phyloP scores from a whole-genome alignment of 2,329 filamentous ascomycete species.

The Chalara sp. region DNA sequence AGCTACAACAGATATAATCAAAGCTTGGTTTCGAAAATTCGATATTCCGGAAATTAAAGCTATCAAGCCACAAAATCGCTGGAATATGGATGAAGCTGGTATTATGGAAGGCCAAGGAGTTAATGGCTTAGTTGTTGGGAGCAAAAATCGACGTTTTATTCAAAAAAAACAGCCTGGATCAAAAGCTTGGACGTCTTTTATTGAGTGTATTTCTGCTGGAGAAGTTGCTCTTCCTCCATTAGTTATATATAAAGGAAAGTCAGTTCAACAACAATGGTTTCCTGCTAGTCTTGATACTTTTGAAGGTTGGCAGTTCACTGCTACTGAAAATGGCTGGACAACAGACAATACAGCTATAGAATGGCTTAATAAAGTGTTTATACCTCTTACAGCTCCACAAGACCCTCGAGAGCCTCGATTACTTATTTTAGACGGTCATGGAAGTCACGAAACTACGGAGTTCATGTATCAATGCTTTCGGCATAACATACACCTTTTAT shows the following conservation, averaged over 20 bases:
- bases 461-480: conserved; percentile 1
- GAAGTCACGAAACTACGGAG: conserved; percentile 1
- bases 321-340: conserved; percentile 6
- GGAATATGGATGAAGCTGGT: conserved; percentile 3
- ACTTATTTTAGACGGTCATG: conserved; percentile 2
- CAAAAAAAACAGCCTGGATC: conserved; percentile 4
- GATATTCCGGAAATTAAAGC: not conserved
- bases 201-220: not conserved
- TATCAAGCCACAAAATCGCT: conserved; percentile 2
- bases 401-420: not conserved
- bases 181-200: conserved; percentile 2
- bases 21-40: not conserved
- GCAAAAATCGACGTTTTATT: not conserved
- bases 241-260: conserved; percentile 8
- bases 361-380: conserved; percentile 6
- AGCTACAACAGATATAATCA: no score
- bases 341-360: conserved; percentile 4
- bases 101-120: conserved; percentile 1
- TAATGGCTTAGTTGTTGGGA: not conserved
- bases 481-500: not conserved
- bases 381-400: not conserved
- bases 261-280: conserved; percentile 8
- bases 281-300: not conserved
- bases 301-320: conserved; percentile 3
- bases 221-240: not conserved